These are phyloP conservation scores for Noccaea bulbosa DNA, from an alignment of 345 rosid species.

Conservation along the genomic window DNA sequence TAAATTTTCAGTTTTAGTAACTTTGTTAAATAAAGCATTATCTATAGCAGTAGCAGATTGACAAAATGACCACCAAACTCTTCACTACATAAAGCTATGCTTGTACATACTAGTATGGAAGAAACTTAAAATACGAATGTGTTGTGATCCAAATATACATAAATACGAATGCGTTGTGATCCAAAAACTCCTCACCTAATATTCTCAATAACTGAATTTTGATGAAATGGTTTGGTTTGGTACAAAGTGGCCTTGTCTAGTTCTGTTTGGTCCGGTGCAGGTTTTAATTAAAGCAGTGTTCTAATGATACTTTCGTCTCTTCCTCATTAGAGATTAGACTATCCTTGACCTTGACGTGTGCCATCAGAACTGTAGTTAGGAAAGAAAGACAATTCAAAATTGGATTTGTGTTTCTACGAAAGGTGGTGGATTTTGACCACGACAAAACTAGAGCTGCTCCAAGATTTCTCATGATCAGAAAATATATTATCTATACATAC, in stretches of 20 bases:
- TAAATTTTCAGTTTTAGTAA: neutral
- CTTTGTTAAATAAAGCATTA: neutral
- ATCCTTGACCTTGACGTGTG: neutral
- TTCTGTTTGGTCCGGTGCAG: neutral
- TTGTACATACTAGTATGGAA: no score
- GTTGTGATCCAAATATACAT: neutral
- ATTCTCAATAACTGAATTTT: slow-evolving; percentile 18
- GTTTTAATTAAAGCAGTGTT: neutral
- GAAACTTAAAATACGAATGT: no score
- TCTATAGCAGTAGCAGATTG: neutral
- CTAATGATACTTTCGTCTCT: slow-evolving; percentile 2
- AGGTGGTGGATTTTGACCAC: slow-evolving; percentile 25
- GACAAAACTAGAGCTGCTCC: slow-evolving; percentile 6
- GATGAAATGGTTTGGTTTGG: neutral
- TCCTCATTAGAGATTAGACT: slow-evolving; percentile 8
- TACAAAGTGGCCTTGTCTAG: neutral
- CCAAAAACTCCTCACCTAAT: slow-evolving; percentile 23
- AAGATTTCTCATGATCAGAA: neutral
- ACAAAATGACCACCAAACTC: neutral
- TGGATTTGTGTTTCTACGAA: slow-evolving; percentile 32
- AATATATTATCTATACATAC: no score
- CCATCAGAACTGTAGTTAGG: slow-evolving; percentile 10
- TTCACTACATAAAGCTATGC: neutral
- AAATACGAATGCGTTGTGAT: neutral
- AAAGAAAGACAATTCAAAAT: slow-evolving; percentile 28